These are phyloP conservation scores for Coemansia sp. DNA, from an alignment of 192 early-diverging fungal genomes.

Conservation along the genomic window DNA sequence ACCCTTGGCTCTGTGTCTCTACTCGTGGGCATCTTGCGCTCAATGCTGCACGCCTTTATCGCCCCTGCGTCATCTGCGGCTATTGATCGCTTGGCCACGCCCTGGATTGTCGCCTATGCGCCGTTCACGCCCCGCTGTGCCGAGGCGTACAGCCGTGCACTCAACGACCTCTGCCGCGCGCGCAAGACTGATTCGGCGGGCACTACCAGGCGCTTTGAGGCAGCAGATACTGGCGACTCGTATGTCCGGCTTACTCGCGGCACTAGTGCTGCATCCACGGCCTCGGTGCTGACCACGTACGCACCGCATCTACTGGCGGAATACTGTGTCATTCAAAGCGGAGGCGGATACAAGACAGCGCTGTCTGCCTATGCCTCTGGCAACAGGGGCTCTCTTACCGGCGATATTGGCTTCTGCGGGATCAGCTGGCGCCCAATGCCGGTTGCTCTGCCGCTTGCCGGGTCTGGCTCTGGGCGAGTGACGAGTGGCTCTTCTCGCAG, in stretches of 20 bases:
- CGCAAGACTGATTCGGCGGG: not conserved
- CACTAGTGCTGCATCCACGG: slow-evolving; percentile 26
- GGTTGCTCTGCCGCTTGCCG: not conserved
- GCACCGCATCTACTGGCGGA: slow-evolving; percentile 35
- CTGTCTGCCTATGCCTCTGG: not conserved
- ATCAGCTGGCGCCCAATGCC: slow-evolving; percentile 27
- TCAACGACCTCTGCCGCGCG: slow-evolving; percentile 20
- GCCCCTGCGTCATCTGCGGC: slow-evolving; percentile 6
- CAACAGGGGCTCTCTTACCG: not conserved
- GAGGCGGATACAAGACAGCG: no score
- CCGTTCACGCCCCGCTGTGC: slow-evolving; percentile 29
- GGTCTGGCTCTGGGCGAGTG: not conserved
- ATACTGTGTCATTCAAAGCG: slow-evolving; percentile 45
- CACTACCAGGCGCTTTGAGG: not conserved
- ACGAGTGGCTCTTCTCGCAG: no score
- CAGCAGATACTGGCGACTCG: not conserved
- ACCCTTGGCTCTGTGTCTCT: slow-evolving; percentile 26
- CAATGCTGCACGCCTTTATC: slow-evolving; percentile 40
- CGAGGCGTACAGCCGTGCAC: slow-evolving; percentile 28
- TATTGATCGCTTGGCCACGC: slow-evolving; percentile 5
- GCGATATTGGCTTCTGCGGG: slow-evolving; percentile 11
- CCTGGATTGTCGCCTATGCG: slow-evolving; percentile 38
- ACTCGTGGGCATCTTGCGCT: slow-evolving; percentile 10
- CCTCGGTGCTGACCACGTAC: slow-evolving; percentile 18
- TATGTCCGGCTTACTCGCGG: slow-evolving; percentile 33